Conservation (phyloP, 2,329 filamentous ascomycete genomes). For the Claviceps pazoutovae region DNA sequence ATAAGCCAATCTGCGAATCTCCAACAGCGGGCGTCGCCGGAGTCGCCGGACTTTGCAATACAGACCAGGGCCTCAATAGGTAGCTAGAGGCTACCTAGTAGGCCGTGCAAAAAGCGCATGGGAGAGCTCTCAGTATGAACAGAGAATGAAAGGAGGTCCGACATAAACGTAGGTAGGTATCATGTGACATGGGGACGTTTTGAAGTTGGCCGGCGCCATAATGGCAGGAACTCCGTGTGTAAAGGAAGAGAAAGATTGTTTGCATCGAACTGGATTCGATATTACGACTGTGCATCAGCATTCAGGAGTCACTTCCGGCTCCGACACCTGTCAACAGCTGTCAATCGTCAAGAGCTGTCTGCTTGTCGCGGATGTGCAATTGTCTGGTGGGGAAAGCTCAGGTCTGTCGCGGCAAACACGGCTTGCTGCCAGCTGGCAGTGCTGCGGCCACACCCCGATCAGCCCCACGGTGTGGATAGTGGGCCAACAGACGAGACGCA, state of each 20-base stretch:
- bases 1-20: neutral
- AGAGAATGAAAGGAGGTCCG: neutral
- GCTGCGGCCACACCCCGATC: slow-evolving; percentile 9
- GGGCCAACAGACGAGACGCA: too few relatives aligned
- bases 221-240: too few relatives aligned
- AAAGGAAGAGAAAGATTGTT: too few relatives aligned
- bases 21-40: neutral
- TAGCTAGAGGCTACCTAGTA: too few relatives aligned
- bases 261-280: too few relatives aligned
- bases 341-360: neutral
- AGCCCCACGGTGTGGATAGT: neutral
- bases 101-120: neutral
- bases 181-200: too few relatives aligned
- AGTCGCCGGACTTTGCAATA: too few relatives aligned
- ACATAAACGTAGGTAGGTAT: too few relatives aligned
- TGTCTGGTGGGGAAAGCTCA: neutral
- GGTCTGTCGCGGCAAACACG: slow-evolving; percentile 10
- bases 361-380: neutral
- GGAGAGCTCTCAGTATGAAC: neutral
- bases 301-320: neutral
- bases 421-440: slow-evolving; percentile 5
- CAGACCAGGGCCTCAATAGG: too few relatives aligned
- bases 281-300: neutral
- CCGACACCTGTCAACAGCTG: neutral
- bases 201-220: too few relatives aligned